Evolutionary conservation across 1,139 yeast genomes (phyloP).

Genomic region (Nakaseomyces bracarensis): DNA sequence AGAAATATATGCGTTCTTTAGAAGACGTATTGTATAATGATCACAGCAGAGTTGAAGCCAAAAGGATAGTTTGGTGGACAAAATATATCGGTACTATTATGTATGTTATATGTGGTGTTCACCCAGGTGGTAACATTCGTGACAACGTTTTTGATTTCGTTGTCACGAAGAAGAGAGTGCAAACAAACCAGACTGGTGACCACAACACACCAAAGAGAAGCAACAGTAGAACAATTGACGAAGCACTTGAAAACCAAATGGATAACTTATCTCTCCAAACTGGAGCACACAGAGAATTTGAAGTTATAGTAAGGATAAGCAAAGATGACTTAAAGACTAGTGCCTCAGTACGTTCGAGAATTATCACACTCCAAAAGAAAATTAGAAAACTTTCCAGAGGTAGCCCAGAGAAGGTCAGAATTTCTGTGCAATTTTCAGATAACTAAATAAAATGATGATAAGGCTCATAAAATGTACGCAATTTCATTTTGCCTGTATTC

Average conservation of each 20-base stretch:
- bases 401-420: constrained; percentile 36
- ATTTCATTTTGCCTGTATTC: too few species aligned
- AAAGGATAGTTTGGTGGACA: constrained; percentile 53
- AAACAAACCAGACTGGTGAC: constrained; percentile 17
- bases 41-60: constrained; percentile 38
- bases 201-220: constrained; percentile 23
- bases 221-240: constrained; percentile 10
- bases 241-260: not conserved
- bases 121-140: constrained; percentile 64
- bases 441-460: too few species aligned
- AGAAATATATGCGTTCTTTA: constrained; percentile 37
- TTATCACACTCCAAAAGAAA: constrained; percentile 43
- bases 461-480: too few species aligned
- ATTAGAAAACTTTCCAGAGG: constrained; percentile 42
- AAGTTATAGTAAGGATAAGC: constrained; percentile 41
- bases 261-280: not conserved
- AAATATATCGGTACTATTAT: constrained; percentile 56
- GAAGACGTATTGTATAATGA: constrained; percentile 42
- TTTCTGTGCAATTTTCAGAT: constrained; percentile 33
- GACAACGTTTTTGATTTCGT: constrained; percentile 43
- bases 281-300: constrained; percentile 27
- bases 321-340: constrained; percentile 47
- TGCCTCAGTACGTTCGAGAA: constrained; percentile 47
- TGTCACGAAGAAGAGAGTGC: constrained; percentile 28
- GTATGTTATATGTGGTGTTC: constrained; percentile 67